Conservation (phyloP, 208 protist species). For the Porcisia deanei region DNA sequence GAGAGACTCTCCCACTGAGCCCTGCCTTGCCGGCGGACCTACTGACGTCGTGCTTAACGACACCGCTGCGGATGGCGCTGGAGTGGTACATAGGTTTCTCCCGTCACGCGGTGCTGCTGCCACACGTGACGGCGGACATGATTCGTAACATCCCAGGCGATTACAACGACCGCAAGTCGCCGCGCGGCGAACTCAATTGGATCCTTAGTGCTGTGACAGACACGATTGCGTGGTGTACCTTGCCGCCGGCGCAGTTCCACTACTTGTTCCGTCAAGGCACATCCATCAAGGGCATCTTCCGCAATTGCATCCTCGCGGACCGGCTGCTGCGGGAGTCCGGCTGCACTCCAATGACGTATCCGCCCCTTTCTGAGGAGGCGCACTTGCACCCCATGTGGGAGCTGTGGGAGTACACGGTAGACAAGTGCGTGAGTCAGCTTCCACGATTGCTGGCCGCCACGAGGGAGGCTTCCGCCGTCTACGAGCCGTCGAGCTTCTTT, state of each 20-base stretch:
- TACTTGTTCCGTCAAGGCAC: conserved; percentile 96
- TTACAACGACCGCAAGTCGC: conserved; percentile 85
- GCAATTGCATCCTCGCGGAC: conserved; percentile 98
- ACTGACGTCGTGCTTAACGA: conserved; percentile 99
- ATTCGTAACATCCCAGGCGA: conserved; percentile 76
- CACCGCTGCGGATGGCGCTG: conserved; percentile 97
- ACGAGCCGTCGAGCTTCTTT: conserved; percentile 95
- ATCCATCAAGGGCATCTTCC: conserved; percentile 94
- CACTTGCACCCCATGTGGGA: conserved; percentile 96
- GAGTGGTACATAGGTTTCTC: conserved; percentile 93
- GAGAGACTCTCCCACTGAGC: conserved; percentile 96
- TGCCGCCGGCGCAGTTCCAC: conserved; percentile 93
- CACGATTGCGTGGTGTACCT: conserved; percentile 98
- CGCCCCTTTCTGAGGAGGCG: conserved; percentile 92
- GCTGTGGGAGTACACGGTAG: conserved; percentile 95
- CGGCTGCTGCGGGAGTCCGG: conserved; percentile 94
- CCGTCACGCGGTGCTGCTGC: conserved; percentile 77
- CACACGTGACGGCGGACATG: conserved; percentile 87
- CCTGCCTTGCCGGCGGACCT: conserved; percentile 98
- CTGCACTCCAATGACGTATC: conserved; percentile 95
- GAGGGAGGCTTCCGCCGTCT: conserved; percentile 27
- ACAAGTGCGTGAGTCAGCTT: conserved; percentile 93
- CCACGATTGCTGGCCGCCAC: conserved; percentile 60
- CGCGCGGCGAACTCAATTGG: conserved; percentile 98
- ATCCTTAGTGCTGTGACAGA: conserved; percentile 99